Evolutionary conservation across 495 filamentous ascomycete species (phyloP), one percentile per base, ranked within the genome.

Genomic region (Xylaria castorea): DNA sequence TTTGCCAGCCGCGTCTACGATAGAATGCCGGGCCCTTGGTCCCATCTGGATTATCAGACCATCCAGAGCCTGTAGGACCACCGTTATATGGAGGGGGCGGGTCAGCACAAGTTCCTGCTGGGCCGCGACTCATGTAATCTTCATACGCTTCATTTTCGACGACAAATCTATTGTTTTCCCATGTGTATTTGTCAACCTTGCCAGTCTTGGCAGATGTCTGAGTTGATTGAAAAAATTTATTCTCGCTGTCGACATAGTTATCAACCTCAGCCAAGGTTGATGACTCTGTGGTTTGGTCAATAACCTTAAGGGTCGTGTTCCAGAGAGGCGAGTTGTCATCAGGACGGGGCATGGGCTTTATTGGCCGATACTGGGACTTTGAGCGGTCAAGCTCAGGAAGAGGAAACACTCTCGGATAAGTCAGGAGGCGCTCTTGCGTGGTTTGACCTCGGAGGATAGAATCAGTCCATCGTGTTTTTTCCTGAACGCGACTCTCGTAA

Each of bases 1-100:
- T 78, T 25, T 80, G 78, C 74, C 80, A 81, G 6, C 82, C 84
- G 50, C 80, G 81, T 55, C 79, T 73, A 11, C 25, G 57, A 27
- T 71, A 74, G 40, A 74, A 74, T 22, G 27, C 0, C 18, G 25
- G 25, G 20, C 30, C 62, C 61, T 65, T 71, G 14, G 61, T 36
- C n/a, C 58, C 68, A 55, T 61, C 55, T 50, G 55, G 67, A 62
- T 61, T 62, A 18, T 46, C n/a, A 25, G 55, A 8, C 5, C 30
- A 42, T 25, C 8, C 12, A 12, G 58, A n/a, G 18, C 30, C n/a
- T 36, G 16, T 44, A 40, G 60, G 22, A 12, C 44, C 30, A 18
- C 34, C 16, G 6, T 44, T 27, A n/a, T 50, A n/a, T 30, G 42
- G 51, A 67, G 62, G 63, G 46, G 70, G 70, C 16, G 60, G 48